These are phyloP conservation scores for Fusarium anthophilum DNA, from an alignment of 2,329 filamentous ascomycete genomes.

Conservation along the genomic window DNA sequence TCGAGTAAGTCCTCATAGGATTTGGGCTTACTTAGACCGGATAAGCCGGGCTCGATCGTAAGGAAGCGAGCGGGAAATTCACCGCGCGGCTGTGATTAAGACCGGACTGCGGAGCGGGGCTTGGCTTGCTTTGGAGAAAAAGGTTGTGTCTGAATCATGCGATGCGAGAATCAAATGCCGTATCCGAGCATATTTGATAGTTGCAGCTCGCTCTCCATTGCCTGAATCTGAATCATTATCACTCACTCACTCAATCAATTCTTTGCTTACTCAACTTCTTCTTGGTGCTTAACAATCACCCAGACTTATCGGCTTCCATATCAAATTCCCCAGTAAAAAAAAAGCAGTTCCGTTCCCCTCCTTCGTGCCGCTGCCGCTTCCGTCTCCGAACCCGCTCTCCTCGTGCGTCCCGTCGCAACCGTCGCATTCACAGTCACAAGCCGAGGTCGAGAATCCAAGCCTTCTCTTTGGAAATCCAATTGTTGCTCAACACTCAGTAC, in stretches of 20 bases:
- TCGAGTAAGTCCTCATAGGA: background rate
- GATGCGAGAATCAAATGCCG: slow-evolving; percentile 21
- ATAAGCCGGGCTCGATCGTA: slow-evolving; percentile 30
- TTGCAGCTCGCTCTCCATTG: background rate
- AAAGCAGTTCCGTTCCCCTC: slow-evolving; percentile 12
- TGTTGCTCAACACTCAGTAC: background rate
- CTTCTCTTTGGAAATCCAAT: background rate
- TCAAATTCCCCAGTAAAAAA: background rate
- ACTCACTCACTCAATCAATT: background rate
- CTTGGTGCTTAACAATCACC: slow-evolving; percentile 12
- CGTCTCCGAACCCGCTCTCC: slow-evolving; percentile 36
- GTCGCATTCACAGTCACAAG: slow-evolving; percentile 31
- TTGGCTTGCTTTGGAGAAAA: slow-evolving; percentile 6
- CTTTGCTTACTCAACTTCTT: background rate
- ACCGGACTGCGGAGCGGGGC: slow-evolving; percentile 28
- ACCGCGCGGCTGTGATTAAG: slow-evolving; percentile 41
- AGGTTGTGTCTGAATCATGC: slow-evolving; percentile 37
- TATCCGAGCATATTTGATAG: slow-evolving; percentile 1
- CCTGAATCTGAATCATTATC: background rate
- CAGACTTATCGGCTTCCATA: slow-evolving; percentile 4
- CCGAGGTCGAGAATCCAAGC: slow-evolving; percentile 29
- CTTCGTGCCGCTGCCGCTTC: slow-evolving; percentile 19
- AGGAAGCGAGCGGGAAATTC: slow-evolving; percentile 35
- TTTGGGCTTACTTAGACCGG: slow-evolving; percentile 25
- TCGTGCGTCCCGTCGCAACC: slow-evolving; percentile 31